Conservation (phyloP, 148 eudicot species). For the Agrostemma githago region DNA sequence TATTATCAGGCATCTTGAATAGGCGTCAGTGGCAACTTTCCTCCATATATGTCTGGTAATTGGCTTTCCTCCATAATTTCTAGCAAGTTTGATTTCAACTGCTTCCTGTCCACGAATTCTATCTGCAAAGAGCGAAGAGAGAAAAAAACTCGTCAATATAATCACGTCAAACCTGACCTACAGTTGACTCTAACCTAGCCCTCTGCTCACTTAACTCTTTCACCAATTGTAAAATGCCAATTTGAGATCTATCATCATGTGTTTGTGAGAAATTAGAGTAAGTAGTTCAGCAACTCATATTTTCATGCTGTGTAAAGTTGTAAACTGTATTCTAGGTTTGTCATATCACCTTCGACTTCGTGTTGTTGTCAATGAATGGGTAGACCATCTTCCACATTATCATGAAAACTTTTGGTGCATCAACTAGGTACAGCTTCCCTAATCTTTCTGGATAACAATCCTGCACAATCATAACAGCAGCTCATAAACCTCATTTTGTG, state of each 20-base stretch:
- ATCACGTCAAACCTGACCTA: background rate
- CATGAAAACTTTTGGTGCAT: constrained; percentile 69
- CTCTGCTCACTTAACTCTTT: no score
- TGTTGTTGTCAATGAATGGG: constrained; percentile 75
- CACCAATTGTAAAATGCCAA: no score
- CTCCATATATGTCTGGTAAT: constrained; percentile 84
- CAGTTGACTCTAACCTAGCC: no score
- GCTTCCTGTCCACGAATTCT: constrained; percentile 60
- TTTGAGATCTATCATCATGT: no score
- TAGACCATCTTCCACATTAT: constrained; percentile 70
- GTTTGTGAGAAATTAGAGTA: background rate
- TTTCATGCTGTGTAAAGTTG: constrained; percentile 1
- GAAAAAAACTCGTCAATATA: background rate
- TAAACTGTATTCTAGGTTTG: background rate
- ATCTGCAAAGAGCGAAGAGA: constrained; percentile 38
- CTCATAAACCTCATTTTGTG: background rate
- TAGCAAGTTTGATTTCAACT: constrained; percentile 51
- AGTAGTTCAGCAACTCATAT: background rate
- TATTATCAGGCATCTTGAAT: constrained; percentile 38
- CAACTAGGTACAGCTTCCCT: constrained; percentile 56
- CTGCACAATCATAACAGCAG: constrained; percentile 30
- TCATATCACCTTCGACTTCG: constrained; percentile 60
- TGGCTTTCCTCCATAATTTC: constrained; percentile 84
- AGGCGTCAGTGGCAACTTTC: constrained; percentile 58
- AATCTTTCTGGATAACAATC: constrained; percentile 89